Conservation (phyloP, 495 filamentous ascomycete species). For the Lophium mytilinum region DNA sequence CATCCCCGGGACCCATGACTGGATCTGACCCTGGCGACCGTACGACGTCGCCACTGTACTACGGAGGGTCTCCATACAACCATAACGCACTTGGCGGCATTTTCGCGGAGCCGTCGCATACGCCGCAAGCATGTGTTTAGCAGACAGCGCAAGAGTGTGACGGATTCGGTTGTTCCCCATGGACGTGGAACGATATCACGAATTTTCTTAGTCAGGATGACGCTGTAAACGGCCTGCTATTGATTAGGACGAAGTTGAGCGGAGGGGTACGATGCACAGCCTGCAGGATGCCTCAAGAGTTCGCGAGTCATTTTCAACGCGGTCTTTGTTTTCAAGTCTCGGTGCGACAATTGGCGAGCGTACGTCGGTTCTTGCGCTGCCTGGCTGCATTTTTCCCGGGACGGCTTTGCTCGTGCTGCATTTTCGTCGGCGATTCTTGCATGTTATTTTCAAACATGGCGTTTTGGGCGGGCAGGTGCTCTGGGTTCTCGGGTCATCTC, state of each 20-base stretch:
- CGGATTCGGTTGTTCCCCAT: not conserved
- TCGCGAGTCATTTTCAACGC: constrained; percentile 12
- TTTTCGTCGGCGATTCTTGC: constrained; percentile 4
- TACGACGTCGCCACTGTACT: constrained; percentile 25
- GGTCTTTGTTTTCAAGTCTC: constrained; percentile 1
- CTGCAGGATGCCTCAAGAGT: not conserved
- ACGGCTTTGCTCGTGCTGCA: constrained; percentile 2
- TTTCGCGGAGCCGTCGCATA: constrained; percentile 21
- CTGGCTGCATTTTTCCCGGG: not conserved
- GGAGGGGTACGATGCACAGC: constrained; percentile 1
- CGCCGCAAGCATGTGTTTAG: constrained; percentile 21
- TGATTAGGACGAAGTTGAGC: constrained; percentile 15
- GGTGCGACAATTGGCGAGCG: not conserved
- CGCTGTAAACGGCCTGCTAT: constrained; percentile 9
- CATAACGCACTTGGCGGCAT: constrained; percentile 19
- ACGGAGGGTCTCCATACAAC: constrained; percentile 28
- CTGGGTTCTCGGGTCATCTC: not conserved
- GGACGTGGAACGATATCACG: constrained; percentile 6
- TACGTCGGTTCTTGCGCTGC: not conserved
- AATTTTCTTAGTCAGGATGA: constrained; percentile 18
- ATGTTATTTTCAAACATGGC: not conserved
- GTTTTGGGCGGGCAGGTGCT: not conserved
- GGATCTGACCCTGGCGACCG: constrained; percentile 26
- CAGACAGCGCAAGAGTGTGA: not conserved
- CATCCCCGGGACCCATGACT: constrained; percentile 29